These are phyloP conservation scores for Hypoxylon sp. DNA, from an alignment of 2,329 filamentous ascomycete species.

Conservation along the genomic window DNA sequence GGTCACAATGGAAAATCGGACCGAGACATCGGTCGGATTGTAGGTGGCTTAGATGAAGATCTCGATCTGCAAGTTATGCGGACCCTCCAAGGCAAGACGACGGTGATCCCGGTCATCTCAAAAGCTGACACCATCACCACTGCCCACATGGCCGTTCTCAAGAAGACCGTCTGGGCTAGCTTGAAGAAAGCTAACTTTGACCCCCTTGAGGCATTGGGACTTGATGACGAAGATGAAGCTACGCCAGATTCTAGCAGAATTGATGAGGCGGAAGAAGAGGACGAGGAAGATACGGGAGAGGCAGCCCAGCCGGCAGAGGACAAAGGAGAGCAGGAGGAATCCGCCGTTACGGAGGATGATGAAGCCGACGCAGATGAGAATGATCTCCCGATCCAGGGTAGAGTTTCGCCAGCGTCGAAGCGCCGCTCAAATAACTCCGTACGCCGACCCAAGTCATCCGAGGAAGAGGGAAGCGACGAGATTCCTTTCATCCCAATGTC, in stretches of 20 bases:
- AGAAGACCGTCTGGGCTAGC: slow-evolving; percentile 90
- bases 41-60: slow-evolving; percentile 85
- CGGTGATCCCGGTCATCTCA: slow-evolving; percentile 93
- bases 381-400: slow-evolving; percentile 59
- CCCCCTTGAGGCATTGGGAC: slow-evolving; percentile 85
- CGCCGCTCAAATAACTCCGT: slow-evolving; percentile 64
- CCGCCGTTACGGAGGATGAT: slow-evolving; percentile 51
- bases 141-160: slow-evolving; percentile 92
- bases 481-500: slow-evolving; percentile 87
- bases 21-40: slow-evolving; percentile 64
- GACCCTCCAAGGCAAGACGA: slow-evolving; percentile 91
- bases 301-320: slow-evolving; percentile 50
- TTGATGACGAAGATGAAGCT: slow-evolving; percentile 81
- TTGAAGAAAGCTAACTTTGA: slow-evolving; percentile 89
- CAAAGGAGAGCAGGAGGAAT: slow-evolving; percentile 49
- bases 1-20: slow-evolving; percentile 65
- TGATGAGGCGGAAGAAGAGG: slow-evolving; percentile 69
- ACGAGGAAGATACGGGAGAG: slow-evolving; percentile 51
- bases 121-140: slow-evolving; percentile 98
- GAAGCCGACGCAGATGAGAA: slow-evolving; percentile 52
- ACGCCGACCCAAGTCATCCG: slow-evolving; percentile 62
- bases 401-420: slow-evolving; percentile 60
- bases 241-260: slow-evolving; percentile 66
- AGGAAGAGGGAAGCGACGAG: slow-evolving; percentile 65
- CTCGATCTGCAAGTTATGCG: slow-evolving; percentile 92